Evolutionary conservation across 164 flowering plant genomes (phyloP).

Genomic region (Magnolia sinica): DNA sequence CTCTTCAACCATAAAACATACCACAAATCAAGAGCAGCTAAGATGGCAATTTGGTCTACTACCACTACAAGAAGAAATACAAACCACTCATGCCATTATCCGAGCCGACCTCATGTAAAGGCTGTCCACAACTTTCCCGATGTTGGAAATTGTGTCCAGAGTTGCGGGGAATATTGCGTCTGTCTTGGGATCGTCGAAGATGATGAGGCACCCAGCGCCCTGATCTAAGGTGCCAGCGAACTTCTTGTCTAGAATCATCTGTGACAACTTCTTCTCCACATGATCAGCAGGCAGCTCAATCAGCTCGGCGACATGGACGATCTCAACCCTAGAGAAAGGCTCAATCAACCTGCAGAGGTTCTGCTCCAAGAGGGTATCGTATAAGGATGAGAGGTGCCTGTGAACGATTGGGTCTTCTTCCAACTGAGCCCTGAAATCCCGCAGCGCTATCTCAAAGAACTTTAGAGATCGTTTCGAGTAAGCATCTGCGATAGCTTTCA

Average conservation of each 20-base stretch:
- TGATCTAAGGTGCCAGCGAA: conserved; percentile 65
- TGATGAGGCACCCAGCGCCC: conserved; percentile 66
- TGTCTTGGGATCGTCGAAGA: conserved; percentile 53
- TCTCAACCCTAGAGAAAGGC: conserved; percentile 69
- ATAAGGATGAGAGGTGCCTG: conserved; percentile 63
- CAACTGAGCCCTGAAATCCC: conserved; percentile 50
- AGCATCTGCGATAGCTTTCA: conserved; percentile 75
- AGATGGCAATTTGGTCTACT: too few species aligned
- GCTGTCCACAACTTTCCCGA: conserved; percentile 66
- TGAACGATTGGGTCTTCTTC: conserved; percentile 74
- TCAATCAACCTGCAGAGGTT: conserved; percentile 68
- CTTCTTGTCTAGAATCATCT: conserved; percentile 66
- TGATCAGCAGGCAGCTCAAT: conserved; percentile 55
- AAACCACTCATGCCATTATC: conserved; percentile 42
- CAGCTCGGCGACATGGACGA: conserved; percentile 52
- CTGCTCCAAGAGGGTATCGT: conserved; percentile 64
- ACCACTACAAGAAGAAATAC: background rate
- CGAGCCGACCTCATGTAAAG: conserved; percentile 54
- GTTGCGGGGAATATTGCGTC: conserved; percentile 62
- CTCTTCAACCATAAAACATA: too few species aligned
- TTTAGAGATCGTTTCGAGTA: conserved; percentile 54
- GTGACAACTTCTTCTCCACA: conserved; percentile 66
- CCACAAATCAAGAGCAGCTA: too few species aligned
- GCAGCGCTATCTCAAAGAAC: conserved; percentile 51
- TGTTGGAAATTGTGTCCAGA: conserved; percentile 58